Percentiles rank a stretch among this genome's conserved stretches.
Evolutionary conservation across 805 yeast species (phyloP).

Genomic region (Pichia occidentalis): DNA sequence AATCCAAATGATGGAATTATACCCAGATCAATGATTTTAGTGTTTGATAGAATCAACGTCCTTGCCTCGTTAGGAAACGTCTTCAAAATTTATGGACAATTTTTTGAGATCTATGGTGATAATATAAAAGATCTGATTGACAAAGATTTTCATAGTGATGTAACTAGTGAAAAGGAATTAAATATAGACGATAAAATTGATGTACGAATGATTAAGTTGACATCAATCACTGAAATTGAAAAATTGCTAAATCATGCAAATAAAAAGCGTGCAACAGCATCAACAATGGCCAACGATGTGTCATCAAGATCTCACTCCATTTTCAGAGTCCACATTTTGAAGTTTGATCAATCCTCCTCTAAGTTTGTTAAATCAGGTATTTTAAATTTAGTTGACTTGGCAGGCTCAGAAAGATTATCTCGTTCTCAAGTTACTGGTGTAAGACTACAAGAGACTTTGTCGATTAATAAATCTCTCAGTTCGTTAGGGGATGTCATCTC

Average conservation of each 20-base stretch:
- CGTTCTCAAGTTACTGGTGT: conserved; percentile 75
- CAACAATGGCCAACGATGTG: conserved; percentile 72
- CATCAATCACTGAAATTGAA: conserved; percentile 40
- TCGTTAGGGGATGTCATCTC: conserved; percentile 82
- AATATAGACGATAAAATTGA: conserved; percentile 58
- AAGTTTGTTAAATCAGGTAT: conserved; percentile 40
- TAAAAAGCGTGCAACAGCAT: conserved; percentile 65
- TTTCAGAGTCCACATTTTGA: conserved; percentile 50
- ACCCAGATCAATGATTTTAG: conserved; percentile 64
- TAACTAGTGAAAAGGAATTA: conserved; percentile 55
- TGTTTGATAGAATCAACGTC: conserved; percentile 48
- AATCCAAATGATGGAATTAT: conserved; percentile 68
- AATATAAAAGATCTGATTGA: conserved; percentile 60
- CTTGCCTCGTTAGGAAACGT: conserved; percentile 55
- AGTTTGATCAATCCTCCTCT: not conserved
- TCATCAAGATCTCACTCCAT: conserved; percentile 92
- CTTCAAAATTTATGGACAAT: conserved; percentile 61
- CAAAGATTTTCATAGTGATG: conserved; percentile 47
- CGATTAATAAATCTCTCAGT: conserved; percentile 83
- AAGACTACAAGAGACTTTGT: conserved; percentile 77
- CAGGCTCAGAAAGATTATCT: conserved; percentile 85
- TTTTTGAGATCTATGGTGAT: conserved; percentile 88
- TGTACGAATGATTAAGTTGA: conserved; percentile 42
- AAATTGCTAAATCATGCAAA: conserved; percentile 48
- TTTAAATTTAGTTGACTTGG: conserved; percentile 80